These are phyloP conservation scores for Stephanodiscus minutulus DNA, from an alignment of 108 stramenopile genomes.

Conservation along the genomic window DNA sequence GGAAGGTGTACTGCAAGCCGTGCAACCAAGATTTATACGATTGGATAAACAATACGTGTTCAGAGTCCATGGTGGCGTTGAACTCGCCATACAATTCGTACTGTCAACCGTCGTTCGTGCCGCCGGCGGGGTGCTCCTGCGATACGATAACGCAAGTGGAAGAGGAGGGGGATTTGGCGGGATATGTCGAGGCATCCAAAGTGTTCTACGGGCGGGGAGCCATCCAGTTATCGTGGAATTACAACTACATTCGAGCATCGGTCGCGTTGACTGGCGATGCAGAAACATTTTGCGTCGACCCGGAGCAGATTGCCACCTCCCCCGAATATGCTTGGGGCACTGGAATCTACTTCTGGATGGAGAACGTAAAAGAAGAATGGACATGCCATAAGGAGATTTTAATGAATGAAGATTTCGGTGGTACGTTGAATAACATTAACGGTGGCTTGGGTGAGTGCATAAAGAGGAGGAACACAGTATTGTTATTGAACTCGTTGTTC, in stretches of 20 bases:
- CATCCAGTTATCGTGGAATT: conserved; percentile 37
- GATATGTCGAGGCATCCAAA: conserved; percentile 36
- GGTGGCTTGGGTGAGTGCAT: conserved; percentile 51
- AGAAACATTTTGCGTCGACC: conserved; percentile 41
- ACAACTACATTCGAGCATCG: conserved; percentile 34
- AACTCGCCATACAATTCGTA: conserved; percentile 36
- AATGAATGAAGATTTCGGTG: conserved; percentile 44
- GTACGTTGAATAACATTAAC: conserved; percentile 43
- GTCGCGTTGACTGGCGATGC: conserved; percentile 25
- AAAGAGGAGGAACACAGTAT: too few relatives aligned
- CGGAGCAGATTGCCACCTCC: conserved; percentile 25
- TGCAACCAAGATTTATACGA: conserved; percentile 35
- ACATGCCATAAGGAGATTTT: conserved; percentile 51
- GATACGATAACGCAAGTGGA: conserved; percentile 32
- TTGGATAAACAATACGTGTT: conserved; percentile 16
- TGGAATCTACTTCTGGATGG: conserved; percentile 50
- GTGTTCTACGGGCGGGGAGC: conserved; percentile 43
- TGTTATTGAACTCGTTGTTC: too few relatives aligned
- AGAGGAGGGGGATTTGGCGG: conserved; percentile 24
- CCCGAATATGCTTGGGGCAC: conserved; percentile 39
- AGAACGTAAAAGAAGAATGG: conserved; percentile 41
- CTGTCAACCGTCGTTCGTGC: conserved; percentile 29
- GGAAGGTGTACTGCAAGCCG: conserved; percentile 39
- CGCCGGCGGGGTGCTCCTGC: conserved; percentile 36
- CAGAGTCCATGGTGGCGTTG: conserved; percentile 22